Percentiles rank a stretch among this genome's conserved stretches.
These are phyloP conservation scores for Neophaeococcomyces aloes DNA, from an alignment of 2,329 filamentous ascomycete genomes.

Conservation along the genomic window DNA sequence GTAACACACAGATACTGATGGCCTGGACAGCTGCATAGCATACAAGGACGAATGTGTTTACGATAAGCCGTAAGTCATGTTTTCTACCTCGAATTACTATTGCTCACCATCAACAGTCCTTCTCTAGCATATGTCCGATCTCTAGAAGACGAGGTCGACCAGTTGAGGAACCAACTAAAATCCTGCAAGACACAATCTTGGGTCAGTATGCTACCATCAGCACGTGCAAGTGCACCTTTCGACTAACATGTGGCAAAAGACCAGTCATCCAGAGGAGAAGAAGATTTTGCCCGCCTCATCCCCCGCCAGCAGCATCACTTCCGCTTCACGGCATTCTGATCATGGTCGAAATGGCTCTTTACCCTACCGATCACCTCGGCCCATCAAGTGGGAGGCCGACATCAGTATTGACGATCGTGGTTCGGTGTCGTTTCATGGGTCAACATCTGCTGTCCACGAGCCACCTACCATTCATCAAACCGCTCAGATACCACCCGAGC, in stretches of 20 bases:
- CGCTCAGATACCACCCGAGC: slow-evolving; percentile 3
- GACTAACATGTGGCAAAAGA: slow-evolving; percentile 6
- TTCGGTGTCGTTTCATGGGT: slow-evolving; percentile 20
- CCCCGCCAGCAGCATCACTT: slow-evolving; percentile 13
- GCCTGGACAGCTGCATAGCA: slow-evolving; percentile 17
- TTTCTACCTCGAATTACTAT: background rate
- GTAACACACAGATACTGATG: slow-evolving; percentile 1
- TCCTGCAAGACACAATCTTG: slow-evolving; percentile 18
- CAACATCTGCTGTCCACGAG: slow-evolving; percentile 20
- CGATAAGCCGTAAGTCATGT: slow-evolving; percentile 14
- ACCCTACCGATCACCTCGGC: slow-evolving; percentile 12
- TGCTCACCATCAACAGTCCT: slow-evolving; percentile 7
- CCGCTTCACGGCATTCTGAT: slow-evolving; percentile 13
- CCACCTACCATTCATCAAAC: slow-evolving; percentile 14
- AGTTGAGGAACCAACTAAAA: slow-evolving; percentile 18
- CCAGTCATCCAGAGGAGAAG: slow-evolving; percentile 16
- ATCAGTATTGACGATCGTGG: slow-evolving; percentile 20
- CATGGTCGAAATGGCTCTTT: slow-evolving; percentile 4
- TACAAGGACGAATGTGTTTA: slow-evolving; percentile 22
- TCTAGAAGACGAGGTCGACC: slow-evolving; percentile 19
- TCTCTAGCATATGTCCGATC: slow-evolving; percentile 21
- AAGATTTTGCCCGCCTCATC: slow-evolving; percentile 16
- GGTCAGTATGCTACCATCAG: slow-evolving; percentile 12
- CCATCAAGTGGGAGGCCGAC: slow-evolving; percentile 17
- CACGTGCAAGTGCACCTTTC: background rate